Base-by-base conservation (phyloP, 2,329 filamentous ascomycete genomes). In the Lasiodiplodia gonubiensis region DNA sequence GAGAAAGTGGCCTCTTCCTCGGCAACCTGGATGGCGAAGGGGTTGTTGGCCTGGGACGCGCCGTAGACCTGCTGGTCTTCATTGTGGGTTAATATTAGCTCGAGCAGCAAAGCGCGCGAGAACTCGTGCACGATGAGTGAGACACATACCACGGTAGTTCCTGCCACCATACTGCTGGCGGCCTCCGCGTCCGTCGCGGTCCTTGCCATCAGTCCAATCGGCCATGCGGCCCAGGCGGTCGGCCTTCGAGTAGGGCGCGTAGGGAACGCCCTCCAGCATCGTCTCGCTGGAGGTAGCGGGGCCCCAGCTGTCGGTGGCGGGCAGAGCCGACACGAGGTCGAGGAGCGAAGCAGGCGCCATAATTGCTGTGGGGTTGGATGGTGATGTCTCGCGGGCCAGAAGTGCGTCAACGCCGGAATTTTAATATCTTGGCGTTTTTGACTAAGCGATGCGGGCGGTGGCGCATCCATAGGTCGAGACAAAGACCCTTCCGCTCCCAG, bases 191-290 rank as follows among this genome's bases (percentile, higher is more conserved):
- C 65, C 65, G 69, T 95, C 92, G 66, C 84, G 78, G 73, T 89
- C 87, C 83, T 97, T 97, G 80, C 92, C 89, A 78, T 97, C 95
- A 57, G 94, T 97, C 95, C 95, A 99, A 85, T 99, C 95, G 69
- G 95, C 95, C 94, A 99, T 98, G 80, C 95, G 94, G 77, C 95
- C 95, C 69, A 99, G 86, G 87, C 97, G 98, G 85, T 99, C 95
- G 79, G 93, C 93, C 83, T 99, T 99, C 73, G 94, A 97, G 86
- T 95, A 99, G 69, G 95, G 95, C 74, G 95, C 95, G 81, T 97
- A 99, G 48, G 95, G 95, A 60, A 98, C 93, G 78, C 95, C 95
- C 79, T 97, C 90, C 75, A 98, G 88, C 70, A 92, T 97, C 71
- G 92, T 97, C 80, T 97, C 92, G 74, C 84, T 88, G 69, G 93